These are phyloP conservation scores for Pilasporangium apinafurcum DNA, from an alignment of 352 stramenopile genomes.

Conservation along the genomic window DNA sequence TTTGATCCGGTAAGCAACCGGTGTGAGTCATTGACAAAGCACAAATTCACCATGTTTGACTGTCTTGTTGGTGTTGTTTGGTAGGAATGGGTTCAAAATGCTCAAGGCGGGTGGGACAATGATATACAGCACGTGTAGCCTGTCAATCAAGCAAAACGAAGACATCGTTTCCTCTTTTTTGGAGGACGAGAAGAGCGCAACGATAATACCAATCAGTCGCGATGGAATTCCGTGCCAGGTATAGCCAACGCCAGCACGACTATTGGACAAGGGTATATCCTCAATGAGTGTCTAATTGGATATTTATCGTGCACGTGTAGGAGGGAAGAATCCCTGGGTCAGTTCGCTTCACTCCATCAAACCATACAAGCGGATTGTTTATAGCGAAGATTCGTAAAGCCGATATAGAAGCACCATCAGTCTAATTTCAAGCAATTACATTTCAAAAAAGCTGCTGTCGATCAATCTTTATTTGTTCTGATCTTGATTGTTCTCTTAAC, in stretches of 20 bases:
- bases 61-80: not conserved
- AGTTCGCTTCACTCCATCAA: conserved; percentile 64
- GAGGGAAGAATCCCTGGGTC: conserved; percentile 41
- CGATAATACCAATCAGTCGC: conserved; percentile 26
- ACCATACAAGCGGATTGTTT: conserved; percentile 68
- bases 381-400: conserved; percentile 54
- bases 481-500: no score
- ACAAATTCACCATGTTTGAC: not conserved
- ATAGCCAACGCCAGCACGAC: no score
- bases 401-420: no score
- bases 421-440: no score
- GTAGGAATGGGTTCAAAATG: conserved; percentile 80
- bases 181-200: conserved; percentile 22
- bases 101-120: conserved; percentile 85
- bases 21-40: not conserved
- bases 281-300: not conserved
- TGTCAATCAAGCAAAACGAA: conserved; percentile 92
- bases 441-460: no score
- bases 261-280: no score
- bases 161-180: conserved; percentile 86
- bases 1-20: conserved; percentile 29
- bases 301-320: conserved; percentile 8
- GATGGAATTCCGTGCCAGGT: conserved; percentile 48
- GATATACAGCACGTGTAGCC: conserved; percentile 95
- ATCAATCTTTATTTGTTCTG: no score